Base-by-base conservation (phyloP, 192 early-diverging fungal genomes). In the Coemansia sp. region DNA sequence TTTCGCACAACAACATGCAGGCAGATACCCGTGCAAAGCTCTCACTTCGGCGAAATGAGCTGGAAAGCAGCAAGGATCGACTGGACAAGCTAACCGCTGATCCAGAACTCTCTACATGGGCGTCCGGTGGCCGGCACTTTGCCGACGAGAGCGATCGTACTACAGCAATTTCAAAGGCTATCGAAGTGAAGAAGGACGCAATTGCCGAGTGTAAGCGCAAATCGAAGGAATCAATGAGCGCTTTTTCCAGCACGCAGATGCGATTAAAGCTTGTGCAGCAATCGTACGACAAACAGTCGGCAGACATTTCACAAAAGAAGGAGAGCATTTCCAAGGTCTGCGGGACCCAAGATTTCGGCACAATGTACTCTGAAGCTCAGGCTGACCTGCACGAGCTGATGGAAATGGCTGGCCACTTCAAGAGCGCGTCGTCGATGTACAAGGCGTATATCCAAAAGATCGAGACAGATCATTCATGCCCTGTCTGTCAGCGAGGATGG, bases 401-500 rank as follows among this genome's bases (percentile, higher is more conserved):
- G 48, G 72, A 71, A 36, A 41, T 62, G 62, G 65, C 68, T 7
- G 65, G 70, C 17, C 67, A 70, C 38, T 72, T 77, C 48, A 74
- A 75, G 57, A 86, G 87, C 69, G 86, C 81, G 15, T 58, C 72
- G 36, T 65, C 75, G 2, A 82, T 93, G 74, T 94, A 92, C 62
- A 61, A 37, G 19, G 81, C 86, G 4, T 94, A 87, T 48, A 68
- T 91, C n/a, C 61, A 67, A 14, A 83, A 87, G 61, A 82, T 86
- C n/a, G 67, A 92, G 53, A 72, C 70, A 14, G 79, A 75, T 37
- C 84, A 89, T 33, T 69, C 82, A 25, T 98, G 96, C 55, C 91
- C 94, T 10, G 80, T 98, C 6, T 98, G 96, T 68, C 72, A 72
- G 15, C 87, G 92, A n/a, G 76, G 74, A 0, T 97, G 95, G 74